Conservation (phyloP, 2,329 filamentous ascomycete species). For the Ilyonectria robusta region DNA sequence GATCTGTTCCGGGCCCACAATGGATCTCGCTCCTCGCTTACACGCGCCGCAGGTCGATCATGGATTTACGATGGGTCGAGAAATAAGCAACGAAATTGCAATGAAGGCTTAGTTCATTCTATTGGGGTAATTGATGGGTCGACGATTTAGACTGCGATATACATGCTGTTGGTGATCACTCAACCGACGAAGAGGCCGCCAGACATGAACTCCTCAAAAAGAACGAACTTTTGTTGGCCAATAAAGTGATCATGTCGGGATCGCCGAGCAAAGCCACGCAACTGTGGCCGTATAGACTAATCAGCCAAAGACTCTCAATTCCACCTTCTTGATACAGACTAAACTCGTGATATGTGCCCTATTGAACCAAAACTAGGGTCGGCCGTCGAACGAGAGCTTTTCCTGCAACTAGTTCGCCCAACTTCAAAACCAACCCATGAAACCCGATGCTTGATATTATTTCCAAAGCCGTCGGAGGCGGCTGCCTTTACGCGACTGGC, state of each 20-base stretch:
- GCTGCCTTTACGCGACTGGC: background rate
- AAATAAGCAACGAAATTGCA: no score
- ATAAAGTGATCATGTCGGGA: background rate
- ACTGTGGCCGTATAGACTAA: background rate
- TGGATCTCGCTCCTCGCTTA: no score
- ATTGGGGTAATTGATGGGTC: background rate
- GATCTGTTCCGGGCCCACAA: background rate
- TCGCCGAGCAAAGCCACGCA: background rate
- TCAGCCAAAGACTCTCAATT: background rate
- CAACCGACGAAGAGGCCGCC: background rate
- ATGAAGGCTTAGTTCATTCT: no score
- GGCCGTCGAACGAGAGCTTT: background rate
- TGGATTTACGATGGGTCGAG: no score
- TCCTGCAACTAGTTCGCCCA: background rate
- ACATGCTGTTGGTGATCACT: background rate
- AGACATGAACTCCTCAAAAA: background rate
- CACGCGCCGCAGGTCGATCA: no score
- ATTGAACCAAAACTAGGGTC: background rate
- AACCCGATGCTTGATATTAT: background rate
- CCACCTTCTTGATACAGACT: background rate
- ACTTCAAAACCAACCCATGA: background rate
- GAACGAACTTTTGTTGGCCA: background rate
- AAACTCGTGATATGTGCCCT: background rate
- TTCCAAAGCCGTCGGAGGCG: background rate
- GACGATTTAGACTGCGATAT: background rate